Percentiles rank a stretch among this genome's conserved stretches.
These are phyloP conservation scores for Ceratobasidium sp. DNA, from an alignment of 1,284 basidiomycete genomes.

Conservation along the genomic window DNA sequence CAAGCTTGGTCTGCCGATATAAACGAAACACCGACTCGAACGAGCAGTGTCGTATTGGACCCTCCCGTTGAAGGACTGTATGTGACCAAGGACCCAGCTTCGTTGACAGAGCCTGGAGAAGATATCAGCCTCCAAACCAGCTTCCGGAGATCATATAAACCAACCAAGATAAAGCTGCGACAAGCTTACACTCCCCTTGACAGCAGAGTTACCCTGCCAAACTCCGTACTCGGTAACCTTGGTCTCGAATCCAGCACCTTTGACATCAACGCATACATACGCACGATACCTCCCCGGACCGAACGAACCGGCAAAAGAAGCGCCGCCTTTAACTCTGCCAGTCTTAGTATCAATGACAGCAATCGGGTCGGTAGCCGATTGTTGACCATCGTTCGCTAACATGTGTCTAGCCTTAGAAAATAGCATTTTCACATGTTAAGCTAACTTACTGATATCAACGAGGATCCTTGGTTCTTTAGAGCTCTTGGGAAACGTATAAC, in stretches of 20 bases:
- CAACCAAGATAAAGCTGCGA: slow-evolving; percentile 40
- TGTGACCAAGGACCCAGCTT: slow-evolving; percentile 68
- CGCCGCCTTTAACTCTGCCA: slow-evolving; percentile 62
- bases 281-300: slow-evolving; percentile 70
- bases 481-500: slow-evolving; percentile 51
- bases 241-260: slow-evolving; percentile 66
- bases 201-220: slow-evolving; percentile 67
- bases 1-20: slow-evolving; percentile 73
- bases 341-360: slow-evolving; percentile 64
- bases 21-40: slow-evolving; percentile 67
- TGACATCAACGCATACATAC: slow-evolving; percentile 72
- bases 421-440: neutral
- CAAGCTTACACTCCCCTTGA: slow-evolving; percentile 61
- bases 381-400: slow-evolving; percentile 69
- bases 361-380: slow-evolving; percentile 64
- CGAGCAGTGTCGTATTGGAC: slow-evolving; percentile 53
- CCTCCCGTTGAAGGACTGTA: slow-evolving; percentile 61
- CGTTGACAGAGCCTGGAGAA: slow-evolving; percentile 56
- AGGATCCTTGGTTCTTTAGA: slow-evolving; percentile 50
- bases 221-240: slow-evolving; percentile 66
- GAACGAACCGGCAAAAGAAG: slow-evolving; percentile 65
- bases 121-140: slow-evolving; percentile 50
- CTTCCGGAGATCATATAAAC: neutral
- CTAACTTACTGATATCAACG: slow-evolving; percentile 48
- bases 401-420: too few species aligned